Evolutionary conservation across 305 asterid species (phyloP).

Genomic region (Fraxinus sp.): DNA sequence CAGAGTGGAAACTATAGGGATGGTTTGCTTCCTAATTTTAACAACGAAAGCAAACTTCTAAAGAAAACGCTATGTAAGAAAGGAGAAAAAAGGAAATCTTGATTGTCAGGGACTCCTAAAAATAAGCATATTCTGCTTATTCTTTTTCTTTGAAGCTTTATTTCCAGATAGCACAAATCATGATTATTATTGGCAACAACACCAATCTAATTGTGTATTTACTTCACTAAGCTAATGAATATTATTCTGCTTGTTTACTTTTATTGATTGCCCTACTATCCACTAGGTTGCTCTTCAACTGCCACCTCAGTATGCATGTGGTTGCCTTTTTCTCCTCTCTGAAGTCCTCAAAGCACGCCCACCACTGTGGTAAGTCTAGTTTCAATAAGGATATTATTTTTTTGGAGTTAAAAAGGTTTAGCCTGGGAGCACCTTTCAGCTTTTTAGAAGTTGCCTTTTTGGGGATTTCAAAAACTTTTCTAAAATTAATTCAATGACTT

Average conservation of each 20-base stretch:
- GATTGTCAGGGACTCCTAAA: neutral
- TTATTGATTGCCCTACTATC: conserved; percentile 17
- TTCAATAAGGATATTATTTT: neutral
- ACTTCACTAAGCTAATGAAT: neutral
- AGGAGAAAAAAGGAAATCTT: neutral
- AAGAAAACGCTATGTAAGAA: neutral
- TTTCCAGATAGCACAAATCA: neutral
- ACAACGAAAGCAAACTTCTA: neutral
- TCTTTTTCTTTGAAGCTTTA: neutral
- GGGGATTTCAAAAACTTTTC: neutral
- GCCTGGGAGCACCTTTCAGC: neutral
- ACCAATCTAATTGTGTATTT: neutral
- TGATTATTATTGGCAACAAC: neutral
- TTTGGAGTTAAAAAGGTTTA: conserved; percentile 6
- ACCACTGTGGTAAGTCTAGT: conserved; percentile 74
- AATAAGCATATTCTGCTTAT: neutral
- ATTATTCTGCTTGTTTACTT: neutral
- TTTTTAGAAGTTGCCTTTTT: neutral
- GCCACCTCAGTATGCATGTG: conserved; percentile 96
- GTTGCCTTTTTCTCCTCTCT: conserved; percentile 85
- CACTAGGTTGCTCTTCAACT: conserved; percentile 79
- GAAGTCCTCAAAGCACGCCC: conserved; percentile 93
- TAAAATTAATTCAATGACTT: neutral
- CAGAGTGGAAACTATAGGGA: neutral
- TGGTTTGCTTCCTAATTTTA: neutral